Conservation (phyloP, 2,329 filamentous ascomycete species). For the Xylogone sp. region DNA sequence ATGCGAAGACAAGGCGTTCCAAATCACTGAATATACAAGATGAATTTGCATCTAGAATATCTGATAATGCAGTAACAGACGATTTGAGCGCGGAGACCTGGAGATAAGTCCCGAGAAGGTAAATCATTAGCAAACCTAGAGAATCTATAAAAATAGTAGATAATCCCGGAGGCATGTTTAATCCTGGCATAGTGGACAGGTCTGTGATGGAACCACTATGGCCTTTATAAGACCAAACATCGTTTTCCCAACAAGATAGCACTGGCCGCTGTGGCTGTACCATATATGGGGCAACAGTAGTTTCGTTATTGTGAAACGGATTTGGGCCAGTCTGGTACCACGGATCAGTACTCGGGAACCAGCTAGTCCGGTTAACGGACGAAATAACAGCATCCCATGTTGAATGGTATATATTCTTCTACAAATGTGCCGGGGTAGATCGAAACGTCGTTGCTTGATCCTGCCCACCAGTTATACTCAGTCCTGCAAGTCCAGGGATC, state of each 20-base stretch:
- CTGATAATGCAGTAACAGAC: slow-evolving; percentile 12
- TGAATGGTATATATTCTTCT: background rate
- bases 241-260: slow-evolving; percentile 15
- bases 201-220: slow-evolving; percentile 15
- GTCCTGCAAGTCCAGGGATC: slow-evolving; percentile 26
- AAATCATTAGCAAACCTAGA: slow-evolving; percentile 3
- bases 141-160: slow-evolving; percentile 17
- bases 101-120: slow-evolving; percentile 3
- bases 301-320: background rate
- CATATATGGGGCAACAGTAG: slow-evolving; percentile 6
- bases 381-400: slow-evolving; percentile 26
- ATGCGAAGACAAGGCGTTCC: slow-evolving; percentile 23
- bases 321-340: slow-evolving; percentile 17
- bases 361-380: slow-evolving; percentile 23
- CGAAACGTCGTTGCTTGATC: slow-evolving; percentile 4
- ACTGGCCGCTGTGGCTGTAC: slow-evolving; percentile 16
- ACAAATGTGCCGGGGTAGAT: background rate
- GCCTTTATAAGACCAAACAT: slow-evolving; percentile 24
- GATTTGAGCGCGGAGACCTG: slow-evolving; percentile 6
- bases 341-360: slow-evolving; percentile 18
- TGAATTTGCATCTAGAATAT: slow-evolving; percentile 21
- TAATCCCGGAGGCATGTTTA: slow-evolving; percentile 12
- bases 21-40: slow-evolving; percentile 23
- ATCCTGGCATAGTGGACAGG: slow-evolving; percentile 1
- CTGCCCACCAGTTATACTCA: slow-evolving; percentile 24